These are phyloP conservation scores for Casuarina cunninghamiana DNA, from an alignment of 306 rosid species.

Conservation along the genomic window DNA sequence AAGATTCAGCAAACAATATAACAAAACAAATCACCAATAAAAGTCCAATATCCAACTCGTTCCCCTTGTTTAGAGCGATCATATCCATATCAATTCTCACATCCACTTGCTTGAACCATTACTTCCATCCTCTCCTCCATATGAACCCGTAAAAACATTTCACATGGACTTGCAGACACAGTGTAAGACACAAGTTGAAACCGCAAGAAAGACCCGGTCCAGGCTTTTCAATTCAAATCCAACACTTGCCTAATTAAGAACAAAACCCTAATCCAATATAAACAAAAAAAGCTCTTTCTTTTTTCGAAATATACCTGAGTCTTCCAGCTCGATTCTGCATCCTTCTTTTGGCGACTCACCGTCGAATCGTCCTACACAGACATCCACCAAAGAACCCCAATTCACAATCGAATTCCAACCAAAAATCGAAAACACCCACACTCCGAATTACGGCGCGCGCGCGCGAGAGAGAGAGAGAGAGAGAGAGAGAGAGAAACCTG, in stretches of 20 bases:
- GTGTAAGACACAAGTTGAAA: too few species aligned
- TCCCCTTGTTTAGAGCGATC: too few species aligned
- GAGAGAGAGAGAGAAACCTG: constrained; percentile 40
- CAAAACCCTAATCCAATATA: neutral
- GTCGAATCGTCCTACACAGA: constrained; percentile 72
- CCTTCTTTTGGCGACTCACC: constrained; percentile 92
- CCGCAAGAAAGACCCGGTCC: too few species aligned
- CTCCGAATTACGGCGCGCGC: neutral
- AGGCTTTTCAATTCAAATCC: neutral
- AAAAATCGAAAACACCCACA: neutral
- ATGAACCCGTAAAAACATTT: too few species aligned
- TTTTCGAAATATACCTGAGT: constrained; percentile 52
- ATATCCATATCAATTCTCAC: too few species aligned
- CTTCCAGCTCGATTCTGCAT: constrained; percentile 94
- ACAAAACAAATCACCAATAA: neutral
- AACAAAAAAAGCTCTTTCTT: neutral
- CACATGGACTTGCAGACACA: too few species aligned
- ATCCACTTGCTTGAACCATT: too few species aligned
- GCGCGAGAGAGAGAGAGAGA: neutral
- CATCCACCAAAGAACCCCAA: neutral
- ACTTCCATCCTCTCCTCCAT: too few species aligned
- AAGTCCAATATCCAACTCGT: neutral
- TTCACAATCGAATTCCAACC: neutral
- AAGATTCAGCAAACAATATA: neutral
- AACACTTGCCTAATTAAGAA: too few species aligned